A percentile compares a stretch with the other conserved stretches of the same genome.
These are phyloP conservation scores for Paracoccidioides lutzii DNA, from an alignment of 2,329 filamentous ascomycete species.

Conservation along the genomic window DNA sequence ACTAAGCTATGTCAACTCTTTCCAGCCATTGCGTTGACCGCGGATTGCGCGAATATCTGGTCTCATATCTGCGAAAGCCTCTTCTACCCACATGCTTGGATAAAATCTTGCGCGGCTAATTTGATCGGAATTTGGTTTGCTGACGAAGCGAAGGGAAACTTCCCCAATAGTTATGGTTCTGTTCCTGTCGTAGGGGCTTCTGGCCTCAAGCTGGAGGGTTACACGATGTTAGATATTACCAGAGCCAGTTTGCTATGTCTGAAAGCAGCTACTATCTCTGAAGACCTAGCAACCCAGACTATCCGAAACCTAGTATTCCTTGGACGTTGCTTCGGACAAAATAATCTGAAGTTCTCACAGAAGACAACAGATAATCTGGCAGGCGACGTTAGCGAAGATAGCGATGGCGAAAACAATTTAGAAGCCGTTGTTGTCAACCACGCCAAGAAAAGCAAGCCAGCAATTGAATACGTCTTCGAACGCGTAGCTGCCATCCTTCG, in stretches of 20 bases:
- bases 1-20: constrained; percentile 55
- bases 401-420: constrained; percentile 33
- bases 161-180: constrained; percentile 38
- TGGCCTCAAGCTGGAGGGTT: constrained; percentile 54
- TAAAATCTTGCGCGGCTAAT: constrained; percentile 64
- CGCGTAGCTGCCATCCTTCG: constrained; percentile 68
- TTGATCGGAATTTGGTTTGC: constrained; percentile 66
- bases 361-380: constrained; percentile 28
- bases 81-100: constrained; percentile 55
- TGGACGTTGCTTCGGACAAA: constrained; percentile 50
- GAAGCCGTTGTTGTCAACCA: constrained; percentile 32
- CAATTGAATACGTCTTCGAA: constrained; percentile 62
- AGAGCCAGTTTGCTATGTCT: constrained; percentile 47
- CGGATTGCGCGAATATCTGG: constrained; percentile 57
- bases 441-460: constrained; percentile 35
- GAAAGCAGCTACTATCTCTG: constrained; percentile 51
- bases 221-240: constrained; percentile 49
- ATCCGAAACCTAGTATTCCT: constrained; percentile 76
- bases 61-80: constrained; percentile 53
- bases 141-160: constrained; percentile 58
- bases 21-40: constrained; percentile 50
- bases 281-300: constrained; percentile 64
- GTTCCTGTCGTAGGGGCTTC: constrained; percentile 56
- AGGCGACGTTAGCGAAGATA: constrained; percentile 28
- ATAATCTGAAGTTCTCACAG: constrained; percentile 35